Evolutionary conservation across 2,329 filamentous ascomycete genomes (phyloP).

Genomic region (Arthrobotrys megalospora): DNA sequence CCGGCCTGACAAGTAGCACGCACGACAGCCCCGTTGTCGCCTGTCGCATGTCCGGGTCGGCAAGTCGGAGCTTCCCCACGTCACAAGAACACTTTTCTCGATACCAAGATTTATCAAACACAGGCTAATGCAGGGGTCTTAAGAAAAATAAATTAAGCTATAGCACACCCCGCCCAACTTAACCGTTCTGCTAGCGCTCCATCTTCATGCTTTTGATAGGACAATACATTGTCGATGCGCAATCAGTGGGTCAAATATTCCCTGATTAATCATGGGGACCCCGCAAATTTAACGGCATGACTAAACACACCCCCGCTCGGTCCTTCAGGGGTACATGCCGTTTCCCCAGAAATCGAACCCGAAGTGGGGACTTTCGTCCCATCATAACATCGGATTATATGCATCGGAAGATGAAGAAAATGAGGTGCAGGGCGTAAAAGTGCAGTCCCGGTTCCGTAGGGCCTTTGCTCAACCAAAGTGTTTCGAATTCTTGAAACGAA

Average conservation of each 20-base stretch:
- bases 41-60: slow-evolving; percentile 23
- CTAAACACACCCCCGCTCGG: slow-evolving; percentile 1
- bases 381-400: background rate
- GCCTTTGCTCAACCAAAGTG: slow-evolving; percentile 23
- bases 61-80: slow-evolving; percentile 29
- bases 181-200: background rate
- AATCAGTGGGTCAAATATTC: slow-evolving; percentile 6
- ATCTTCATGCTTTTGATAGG: background rate
- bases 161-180: too few relatives aligned
- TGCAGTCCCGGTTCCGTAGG: slow-evolving; percentile 15
- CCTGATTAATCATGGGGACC: slow-evolving; percentile 22
- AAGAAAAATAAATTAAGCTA: too few relatives aligned
- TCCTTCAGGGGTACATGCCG: background rate
- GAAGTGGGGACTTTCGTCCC: background rate
- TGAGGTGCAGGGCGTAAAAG: too few relatives aligned
- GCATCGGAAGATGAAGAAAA: background rate
- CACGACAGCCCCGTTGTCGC: slow-evolving; percentile 5
- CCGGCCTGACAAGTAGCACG: background rate
- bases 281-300: slow-evolving; percentile 20
- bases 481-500: background rate
- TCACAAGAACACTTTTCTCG: slow-evolving; percentile 10
- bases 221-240: background rate
- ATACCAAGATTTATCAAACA: background rate
- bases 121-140: background rate
- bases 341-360: background rate